A percentile compares a stretch with the other conserved stretches of the same genome.
Conservation (phyloP, 1,284 basidiomycete species). For the Ganoderma multipileum region DNA sequence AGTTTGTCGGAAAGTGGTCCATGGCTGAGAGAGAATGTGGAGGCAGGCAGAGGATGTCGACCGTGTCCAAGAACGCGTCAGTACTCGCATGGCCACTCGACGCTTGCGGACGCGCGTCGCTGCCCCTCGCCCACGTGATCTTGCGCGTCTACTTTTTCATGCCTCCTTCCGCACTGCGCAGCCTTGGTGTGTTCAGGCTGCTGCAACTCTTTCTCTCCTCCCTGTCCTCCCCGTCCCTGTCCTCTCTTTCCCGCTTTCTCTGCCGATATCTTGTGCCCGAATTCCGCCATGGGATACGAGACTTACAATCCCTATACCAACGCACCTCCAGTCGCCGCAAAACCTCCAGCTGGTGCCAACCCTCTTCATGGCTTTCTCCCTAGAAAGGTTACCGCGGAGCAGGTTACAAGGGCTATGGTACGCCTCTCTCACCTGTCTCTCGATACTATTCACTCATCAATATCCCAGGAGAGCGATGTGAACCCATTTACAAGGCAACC, state of each 20-base stretch:
- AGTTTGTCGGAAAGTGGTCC: constrained; percentile 84
- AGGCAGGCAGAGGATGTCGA: constrained; percentile 3
- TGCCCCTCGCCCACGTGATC: constrained; percentile 23
- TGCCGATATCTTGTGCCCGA: neutral
- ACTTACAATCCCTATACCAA: constrained; percentile 34
- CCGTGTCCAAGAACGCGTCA: constrained; percentile 9
- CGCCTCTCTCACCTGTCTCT: constrained; percentile 42
- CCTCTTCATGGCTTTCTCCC: constrained; percentile 68
- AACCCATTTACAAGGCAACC: constrained; percentile 91
- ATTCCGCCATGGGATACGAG: constrained; percentile 13
- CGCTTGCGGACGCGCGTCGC: constrained; percentile 25
- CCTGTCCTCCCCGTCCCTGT: neutral
- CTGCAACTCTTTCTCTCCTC: neutral
- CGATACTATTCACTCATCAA: neutral
- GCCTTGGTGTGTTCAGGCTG: neutral
- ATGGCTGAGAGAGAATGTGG: constrained; percentile 46
- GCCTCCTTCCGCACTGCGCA: too few species aligned
- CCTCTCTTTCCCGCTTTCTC: neutral
- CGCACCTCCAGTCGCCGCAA: constrained; percentile 29
- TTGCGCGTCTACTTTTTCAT: constrained; percentile 1
- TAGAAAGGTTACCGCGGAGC: constrained; percentile 52
- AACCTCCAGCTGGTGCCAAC: constrained; percentile 34
- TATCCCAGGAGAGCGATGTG: constrained; percentile 74
- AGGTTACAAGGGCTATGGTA: constrained; percentile 43
- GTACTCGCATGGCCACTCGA: constrained; percentile 9